Conservation (phyloP, 139 green algal species). For the Raphidocelis subcapitata region DNA sequence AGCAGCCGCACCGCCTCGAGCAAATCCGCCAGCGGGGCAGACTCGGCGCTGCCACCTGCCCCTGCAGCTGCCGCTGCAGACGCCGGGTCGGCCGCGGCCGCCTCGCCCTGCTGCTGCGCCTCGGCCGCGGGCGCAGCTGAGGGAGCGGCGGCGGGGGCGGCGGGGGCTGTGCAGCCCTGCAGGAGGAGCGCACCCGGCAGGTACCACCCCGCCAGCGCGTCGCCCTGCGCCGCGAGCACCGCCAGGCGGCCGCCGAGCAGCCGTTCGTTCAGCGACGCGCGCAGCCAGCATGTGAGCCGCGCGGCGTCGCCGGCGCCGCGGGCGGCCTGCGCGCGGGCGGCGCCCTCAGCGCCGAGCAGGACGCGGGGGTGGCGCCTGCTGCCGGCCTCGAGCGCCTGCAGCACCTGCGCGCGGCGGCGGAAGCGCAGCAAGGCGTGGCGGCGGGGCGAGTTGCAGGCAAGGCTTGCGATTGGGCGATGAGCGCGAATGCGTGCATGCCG, state of each 20-base stretch:
- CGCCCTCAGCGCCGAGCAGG: constrained; percentile 19
- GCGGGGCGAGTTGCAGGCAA: too few species aligned
- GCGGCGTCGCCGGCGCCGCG: neutral
- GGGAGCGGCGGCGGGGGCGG: constrained; percentile 2
- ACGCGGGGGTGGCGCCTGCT: constrained; percentile 15
- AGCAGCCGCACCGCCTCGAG: too few species aligned
- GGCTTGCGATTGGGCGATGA: too few species aligned
- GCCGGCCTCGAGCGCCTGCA: constrained; percentile 19
- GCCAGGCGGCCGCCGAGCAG: constrained; percentile 16
- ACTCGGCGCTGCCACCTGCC: too few species aligned
- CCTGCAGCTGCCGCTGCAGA: too few species aligned
- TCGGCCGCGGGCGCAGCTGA: too few species aligned
- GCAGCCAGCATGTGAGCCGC: constrained; percentile 13
- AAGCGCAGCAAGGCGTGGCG: too few species aligned
- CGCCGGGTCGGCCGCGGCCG: too few species aligned
- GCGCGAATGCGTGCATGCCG: too few species aligned
- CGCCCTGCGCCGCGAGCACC: neutral
- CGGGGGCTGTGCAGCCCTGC: constrained; percentile 9
- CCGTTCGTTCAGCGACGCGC: constrained; percentile 25
- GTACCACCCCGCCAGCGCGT: constrained; percentile 3
- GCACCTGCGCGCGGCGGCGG: constrained; percentile 2
- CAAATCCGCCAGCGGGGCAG: too few species aligned
- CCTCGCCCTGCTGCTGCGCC: too few species aligned
- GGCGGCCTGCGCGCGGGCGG: constrained; percentile 7
- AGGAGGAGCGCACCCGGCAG: constrained; percentile 4